Evolutionary conservation across 2,329 filamentous ascomycete species (phyloP).

Genomic region (Claviceps sorghi): DNA sequence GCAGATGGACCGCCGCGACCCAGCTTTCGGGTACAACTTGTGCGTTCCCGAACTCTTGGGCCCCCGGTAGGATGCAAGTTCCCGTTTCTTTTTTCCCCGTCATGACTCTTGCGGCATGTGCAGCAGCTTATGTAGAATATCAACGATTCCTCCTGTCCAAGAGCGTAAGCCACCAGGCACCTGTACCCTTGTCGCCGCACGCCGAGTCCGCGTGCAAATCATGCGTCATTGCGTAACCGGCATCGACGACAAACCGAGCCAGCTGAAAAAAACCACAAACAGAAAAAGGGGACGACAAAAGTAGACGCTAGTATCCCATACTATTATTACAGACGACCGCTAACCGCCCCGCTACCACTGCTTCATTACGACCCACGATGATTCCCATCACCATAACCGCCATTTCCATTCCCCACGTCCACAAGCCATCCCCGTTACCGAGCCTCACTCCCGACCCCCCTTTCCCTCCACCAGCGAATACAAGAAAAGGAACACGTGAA

Average conservation of each 20-base stretch:
- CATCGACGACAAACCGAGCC: background rate
- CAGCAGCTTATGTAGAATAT: background rate
- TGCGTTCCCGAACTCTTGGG: background rate
- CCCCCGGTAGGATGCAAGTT: background rate
- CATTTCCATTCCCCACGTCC: too few relatives aligned
- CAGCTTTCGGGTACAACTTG: conserved; percentile 2
- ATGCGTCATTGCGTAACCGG: background rate
- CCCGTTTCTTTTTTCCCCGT: background rate
- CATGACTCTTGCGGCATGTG: too few relatives aligned
- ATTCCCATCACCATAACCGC: too few relatives aligned
- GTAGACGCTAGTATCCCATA: too few relatives aligned
- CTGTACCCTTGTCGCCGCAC: background rate
- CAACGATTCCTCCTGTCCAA: background rate
- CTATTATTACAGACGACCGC: too few relatives aligned
- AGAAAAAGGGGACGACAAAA: too few relatives aligned
- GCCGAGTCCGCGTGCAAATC: background rate
- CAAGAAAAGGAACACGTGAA: too few relatives aligned
- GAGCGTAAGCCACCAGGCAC: background rate
- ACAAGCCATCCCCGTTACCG: too few relatives aligned
- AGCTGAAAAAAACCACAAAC: background rate
- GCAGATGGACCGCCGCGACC: background rate
- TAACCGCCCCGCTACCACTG: too few relatives aligned
- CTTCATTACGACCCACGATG: too few relatives aligned
- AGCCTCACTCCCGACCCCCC: too few relatives aligned
- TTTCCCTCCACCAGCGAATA: too few relatives aligned